These are phyloP conservation scores for Fusarium sp. DNA, from an alignment of 2,329 filamentous ascomycete species.

Conservation along the genomic window DNA sequence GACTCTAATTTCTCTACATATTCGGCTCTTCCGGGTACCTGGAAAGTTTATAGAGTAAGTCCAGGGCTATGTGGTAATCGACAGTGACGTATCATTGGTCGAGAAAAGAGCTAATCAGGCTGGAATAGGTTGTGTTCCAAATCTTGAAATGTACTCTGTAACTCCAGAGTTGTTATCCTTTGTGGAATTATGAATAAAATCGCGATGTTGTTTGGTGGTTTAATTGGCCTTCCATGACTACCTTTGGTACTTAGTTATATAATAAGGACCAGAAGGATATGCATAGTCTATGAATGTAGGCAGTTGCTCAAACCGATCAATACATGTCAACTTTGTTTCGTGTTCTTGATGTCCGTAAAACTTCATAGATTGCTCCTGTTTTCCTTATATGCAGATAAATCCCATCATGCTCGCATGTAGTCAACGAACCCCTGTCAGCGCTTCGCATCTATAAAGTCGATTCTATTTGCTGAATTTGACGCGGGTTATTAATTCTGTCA, in stretches of 20 bases:
- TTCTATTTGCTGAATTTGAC: constrained; percentile 1
- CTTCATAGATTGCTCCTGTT: neutral
- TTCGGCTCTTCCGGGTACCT: neutral
- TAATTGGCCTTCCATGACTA: neutral
- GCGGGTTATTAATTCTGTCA: neutral
- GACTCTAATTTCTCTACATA: neutral
- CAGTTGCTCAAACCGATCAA: neutral
- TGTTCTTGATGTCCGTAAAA: no score
- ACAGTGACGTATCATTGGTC: neutral
- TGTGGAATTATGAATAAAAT: no score
- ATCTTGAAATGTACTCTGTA: neutral
- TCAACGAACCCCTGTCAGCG: constrained; percentile 13
- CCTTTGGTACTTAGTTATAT: no score
- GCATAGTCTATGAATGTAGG: neutral
- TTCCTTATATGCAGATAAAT: neutral
- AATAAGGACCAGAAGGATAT: neutral
- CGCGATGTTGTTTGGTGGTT: neutral
- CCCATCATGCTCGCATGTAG: constrained; percentile 7
- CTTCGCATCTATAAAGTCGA: neutral
- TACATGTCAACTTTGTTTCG: neutral
- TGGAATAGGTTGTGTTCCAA: no score
- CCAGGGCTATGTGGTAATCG: neutral
- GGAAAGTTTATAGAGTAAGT: no score
- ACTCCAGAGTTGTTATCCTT: neutral
- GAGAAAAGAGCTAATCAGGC: neutral